These are phyloP conservation scores for Beta macrorhiza DNA, from an alignment of 179 eudicot genomes.

Conservation along the genomic window DNA sequence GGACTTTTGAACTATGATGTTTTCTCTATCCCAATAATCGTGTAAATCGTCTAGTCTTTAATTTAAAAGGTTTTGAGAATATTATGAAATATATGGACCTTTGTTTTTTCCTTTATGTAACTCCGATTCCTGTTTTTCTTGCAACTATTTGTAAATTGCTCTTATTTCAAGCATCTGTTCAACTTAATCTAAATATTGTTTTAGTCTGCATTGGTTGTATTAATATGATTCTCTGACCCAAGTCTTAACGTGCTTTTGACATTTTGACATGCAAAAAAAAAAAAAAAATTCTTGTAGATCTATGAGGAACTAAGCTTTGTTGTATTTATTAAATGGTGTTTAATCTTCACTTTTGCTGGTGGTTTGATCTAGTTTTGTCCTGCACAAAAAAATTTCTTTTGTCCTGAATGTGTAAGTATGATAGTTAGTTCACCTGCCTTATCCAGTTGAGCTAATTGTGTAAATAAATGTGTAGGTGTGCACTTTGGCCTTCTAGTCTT, in stretches of 20 bases:
- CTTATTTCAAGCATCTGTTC: neutral
- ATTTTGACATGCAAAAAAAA: neutral
- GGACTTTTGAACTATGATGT: neutral
- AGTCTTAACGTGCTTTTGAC: neutral
- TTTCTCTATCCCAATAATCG: neutral
- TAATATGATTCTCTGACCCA: neutral
- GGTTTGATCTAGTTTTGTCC: neutral
- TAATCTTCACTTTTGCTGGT: neutral
- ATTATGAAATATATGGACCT: neutral
- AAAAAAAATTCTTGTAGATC: neutral
- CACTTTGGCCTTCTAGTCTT: conserved; percentile 96
- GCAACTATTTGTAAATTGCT: neutral
- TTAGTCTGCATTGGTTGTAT: neutral
- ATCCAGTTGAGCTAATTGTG: conserved; percentile 18
- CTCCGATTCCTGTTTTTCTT: neutral
- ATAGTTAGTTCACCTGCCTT: neutral
- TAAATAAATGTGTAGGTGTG: conserved; percentile 54
- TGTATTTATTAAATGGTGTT: neutral
- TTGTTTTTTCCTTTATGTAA: neutral
- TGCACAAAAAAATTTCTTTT: neutral
- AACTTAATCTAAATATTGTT: neutral
- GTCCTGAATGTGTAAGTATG: neutral
- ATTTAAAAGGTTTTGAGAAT: neutral
- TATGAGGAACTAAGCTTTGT: conserved; percentile 1
- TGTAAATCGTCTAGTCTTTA: neutral